Conservation (phyloP, 2,329 filamentous ascomycete species). For the Aspergillus calidoustus region DNA sequence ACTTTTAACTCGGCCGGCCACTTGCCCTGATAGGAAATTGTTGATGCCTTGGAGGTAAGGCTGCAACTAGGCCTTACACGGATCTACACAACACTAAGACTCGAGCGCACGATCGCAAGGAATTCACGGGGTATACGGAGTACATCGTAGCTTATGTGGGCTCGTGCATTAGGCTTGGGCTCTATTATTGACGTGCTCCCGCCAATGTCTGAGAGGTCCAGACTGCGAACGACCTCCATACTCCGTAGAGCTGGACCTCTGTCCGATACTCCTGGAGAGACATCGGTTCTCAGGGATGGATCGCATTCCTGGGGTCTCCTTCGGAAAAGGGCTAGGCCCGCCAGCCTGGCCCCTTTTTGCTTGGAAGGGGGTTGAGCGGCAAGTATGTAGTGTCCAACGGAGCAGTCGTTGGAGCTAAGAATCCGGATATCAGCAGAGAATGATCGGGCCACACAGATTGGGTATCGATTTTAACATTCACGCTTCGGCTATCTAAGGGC, state of each 20-base stretch:
- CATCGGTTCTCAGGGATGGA: neutral
- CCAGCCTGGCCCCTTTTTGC: neutral
- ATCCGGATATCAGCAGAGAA: neutral
- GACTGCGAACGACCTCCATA: neutral
- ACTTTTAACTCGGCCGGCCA: conserved; percentile 29
- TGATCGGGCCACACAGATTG: conserved; percentile 3
- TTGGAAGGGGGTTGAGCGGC: neutral
- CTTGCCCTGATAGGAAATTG: conserved; percentile 25
- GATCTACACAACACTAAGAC: conserved; percentile 18
- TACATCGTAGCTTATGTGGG: neutral
- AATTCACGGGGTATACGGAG: neutral
- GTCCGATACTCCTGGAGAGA: neutral
- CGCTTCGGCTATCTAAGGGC: neutral
- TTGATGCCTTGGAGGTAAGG: conserved; percentile 13
- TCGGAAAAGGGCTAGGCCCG: neutral
- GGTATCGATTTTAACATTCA: neutral
- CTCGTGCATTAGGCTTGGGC: neutral
- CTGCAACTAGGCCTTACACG: conserved; percentile 2
- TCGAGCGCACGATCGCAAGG: conserved; percentile 21
- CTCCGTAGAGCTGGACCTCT: neutral
- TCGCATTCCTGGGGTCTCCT: conserved; percentile 1
- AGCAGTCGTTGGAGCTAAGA: neutral
- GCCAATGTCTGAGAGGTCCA: neutral
- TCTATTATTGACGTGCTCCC: neutral
- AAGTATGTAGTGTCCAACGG: neutral